These are phyloP conservation scores for Beauveria asiatica DNA, from an alignment of 2,329 filamentous ascomycete genomes.

Conservation along the genomic window DNA sequence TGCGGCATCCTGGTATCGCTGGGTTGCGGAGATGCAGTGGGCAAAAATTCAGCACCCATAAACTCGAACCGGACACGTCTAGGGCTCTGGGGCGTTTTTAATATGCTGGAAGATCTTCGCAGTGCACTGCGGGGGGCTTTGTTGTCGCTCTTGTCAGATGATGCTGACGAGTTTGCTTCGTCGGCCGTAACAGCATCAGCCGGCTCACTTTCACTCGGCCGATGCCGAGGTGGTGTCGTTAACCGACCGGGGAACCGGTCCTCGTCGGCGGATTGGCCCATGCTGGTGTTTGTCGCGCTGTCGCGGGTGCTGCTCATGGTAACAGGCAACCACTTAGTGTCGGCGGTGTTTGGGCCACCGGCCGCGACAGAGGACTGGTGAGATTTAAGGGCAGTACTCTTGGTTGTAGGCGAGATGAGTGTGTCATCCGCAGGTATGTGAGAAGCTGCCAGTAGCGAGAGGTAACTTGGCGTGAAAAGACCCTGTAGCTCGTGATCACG, in stretches of 20 bases:
- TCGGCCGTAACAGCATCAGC: neutral
- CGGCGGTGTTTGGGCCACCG: neutral
- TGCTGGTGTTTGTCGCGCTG: neutral
- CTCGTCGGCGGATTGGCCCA: neutral
- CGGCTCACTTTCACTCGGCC: neutral
- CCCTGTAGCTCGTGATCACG: slow-evolving; percentile 53
- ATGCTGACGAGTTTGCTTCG: slow-evolving; percentile 37
- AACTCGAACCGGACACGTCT: slow-evolving; percentile 56
- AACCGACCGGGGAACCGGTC: slow-evolving; percentile 2
- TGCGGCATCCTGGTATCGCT: slow-evolving; percentile 24
- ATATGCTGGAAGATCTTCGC: slow-evolving; percentile 45
- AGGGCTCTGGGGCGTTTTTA: slow-evolving; percentile 43
- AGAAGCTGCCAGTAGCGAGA: slow-evolving; percentile 47
- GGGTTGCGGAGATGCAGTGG: slow-evolving; percentile 46
- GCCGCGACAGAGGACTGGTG: neutral
- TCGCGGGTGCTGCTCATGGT: neutral
- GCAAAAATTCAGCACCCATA: slow-evolving; percentile 50
- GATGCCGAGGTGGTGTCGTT: slow-evolving; percentile 1
- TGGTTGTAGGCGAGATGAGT: slow-evolving; percentile 12
- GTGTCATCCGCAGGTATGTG: slow-evolving; percentile 6
- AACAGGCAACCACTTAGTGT: slow-evolving; percentile 10
- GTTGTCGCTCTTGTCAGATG: slow-evolving; percentile 44
- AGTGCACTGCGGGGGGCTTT: slow-evolving; percentile 47
- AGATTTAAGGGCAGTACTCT: neutral
- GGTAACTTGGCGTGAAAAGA: slow-evolving; percentile 53